These are phyloP conservation scores for Erysimum cheiranthoides DNA, from an alignment of 345 rosid species.

Conservation along the genomic window DNA sequence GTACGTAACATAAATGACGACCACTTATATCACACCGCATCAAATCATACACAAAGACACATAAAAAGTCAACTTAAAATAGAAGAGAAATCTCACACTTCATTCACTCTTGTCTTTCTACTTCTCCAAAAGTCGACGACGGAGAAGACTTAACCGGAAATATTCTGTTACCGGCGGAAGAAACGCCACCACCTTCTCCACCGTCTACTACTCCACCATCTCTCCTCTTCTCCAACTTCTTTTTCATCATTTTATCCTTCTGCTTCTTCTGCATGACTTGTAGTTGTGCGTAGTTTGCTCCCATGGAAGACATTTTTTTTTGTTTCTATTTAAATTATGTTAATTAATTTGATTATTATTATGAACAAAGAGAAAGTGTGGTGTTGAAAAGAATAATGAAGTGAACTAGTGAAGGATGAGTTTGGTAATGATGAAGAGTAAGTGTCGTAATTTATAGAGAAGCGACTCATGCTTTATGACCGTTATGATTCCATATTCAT, in stretches of 20 bases:
- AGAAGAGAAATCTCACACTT: constrained; percentile 25
- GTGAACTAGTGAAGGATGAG: constrained; percentile 42
- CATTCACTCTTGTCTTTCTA: constrained; percentile 30
- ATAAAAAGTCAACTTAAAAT: constrained; percentile 8
- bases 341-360: constrained; percentile 1
- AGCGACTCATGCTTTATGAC: constrained; percentile 33
- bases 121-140: constrained; percentile 20
- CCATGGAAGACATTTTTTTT: constrained; percentile 43
- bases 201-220: constrained; percentile 13
- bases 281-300: constrained; percentile 48
- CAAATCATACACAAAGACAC: constrained; percentile 26
- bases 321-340: background rate
- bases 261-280: constrained; percentile 43
- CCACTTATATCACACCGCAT: constrained; percentile 29
- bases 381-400: constrained; percentile 1
- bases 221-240: constrained; percentile 40
- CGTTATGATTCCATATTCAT: constrained; percentile 36
- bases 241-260: constrained; percentile 47
- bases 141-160: constrained; percentile 41
- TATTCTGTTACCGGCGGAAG: constrained; percentile 40
- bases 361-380: constrained; percentile 7
- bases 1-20: constrained; percentile 5
- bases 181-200: constrained; percentile 30
- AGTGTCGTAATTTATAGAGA: constrained; percentile 45
- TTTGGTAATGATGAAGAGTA: constrained; percentile 41